Evolutionary conservation across 495 filamentous ascomycete genomes (phyloP), one percentile per base, ranked within the genome.

Genomic region (Penicillium chermesinum): DNA sequence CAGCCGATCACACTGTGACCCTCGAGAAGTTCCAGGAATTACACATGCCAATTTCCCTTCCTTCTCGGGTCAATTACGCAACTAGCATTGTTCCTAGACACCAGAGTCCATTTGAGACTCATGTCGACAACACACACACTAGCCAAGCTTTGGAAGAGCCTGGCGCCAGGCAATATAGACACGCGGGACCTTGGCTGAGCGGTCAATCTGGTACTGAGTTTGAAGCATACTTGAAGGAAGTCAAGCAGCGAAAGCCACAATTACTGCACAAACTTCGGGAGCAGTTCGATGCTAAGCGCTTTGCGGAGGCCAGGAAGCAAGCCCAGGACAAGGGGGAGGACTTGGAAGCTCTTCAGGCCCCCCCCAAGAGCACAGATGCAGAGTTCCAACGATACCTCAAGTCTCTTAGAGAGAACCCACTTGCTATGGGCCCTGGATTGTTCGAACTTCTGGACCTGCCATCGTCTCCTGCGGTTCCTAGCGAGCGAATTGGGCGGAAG

Each of bases 21-120:
- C 67, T 95, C 38, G 73, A 78, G 62, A 97, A 97, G 70, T 97
- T 85, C 75, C 86, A 89, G 56, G 89, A 96, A 60, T 70, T 90
- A 58, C 74, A 80, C 48, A 66, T 88, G 46, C 83, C 87, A 0
- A 71, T 90, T 22, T 75, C 78, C 15, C 66, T 77, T 38, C 73
- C 74, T 7, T 50, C 44, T n/a, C 59, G 63, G 33, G 53, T 64
- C 42, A 59, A 57, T 15, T 53, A 55, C 44, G 48, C 66, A 1
- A 58, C 61, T n/a, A 68, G 46, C 50, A 51, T 64, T 22, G 38
- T 59, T 7, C 58, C 62, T n/a, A 52, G 55, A 43, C 71, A 75
- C 46, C 51, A 64, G 27, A 80, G 77, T 57, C 74, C 75, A 7
- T 81, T 81, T 49, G 77, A 81, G 37, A 45, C 61, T 2, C 50